These are phyloP conservation scores for Kluyveromyces sp. DNA, from an alignment of 1,139 yeast genomes.

Conservation along the genomic window DNA sequence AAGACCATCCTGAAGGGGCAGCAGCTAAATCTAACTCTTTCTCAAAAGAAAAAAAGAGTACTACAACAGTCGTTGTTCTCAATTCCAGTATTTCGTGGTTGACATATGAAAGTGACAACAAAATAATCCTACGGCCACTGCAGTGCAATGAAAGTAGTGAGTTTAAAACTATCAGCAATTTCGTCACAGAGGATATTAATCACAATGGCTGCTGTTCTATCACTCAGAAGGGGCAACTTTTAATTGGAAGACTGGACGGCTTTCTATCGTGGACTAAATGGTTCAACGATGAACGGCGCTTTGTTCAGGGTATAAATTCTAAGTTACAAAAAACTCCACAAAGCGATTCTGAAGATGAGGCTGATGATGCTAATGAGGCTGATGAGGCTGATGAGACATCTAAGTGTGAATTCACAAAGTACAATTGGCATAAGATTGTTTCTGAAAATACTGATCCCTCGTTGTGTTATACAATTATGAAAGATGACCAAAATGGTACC, in stretches of 20 bases:
- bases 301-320: not conserved
- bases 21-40: slow-evolving; percentile 4
- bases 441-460: slow-evolving; percentile 14
- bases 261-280: slow-evolving; percentile 19
- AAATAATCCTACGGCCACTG: slow-evolving; percentile 23
- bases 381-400: slow-evolving; percentile 12
- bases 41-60: not conserved
- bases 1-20: slow-evolving; percentile 21
- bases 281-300: slow-evolving; percentile 17
- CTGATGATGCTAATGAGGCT: slow-evolving; percentile 17
- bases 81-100: slow-evolving; percentile 25
- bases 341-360: slow-evolving; percentile 14
- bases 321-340: slow-evolving; percentile 8
- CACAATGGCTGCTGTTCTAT: slow-evolving; percentile 28
- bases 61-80: slow-evolving; percentile 12
- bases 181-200: slow-evolving; percentile 20
- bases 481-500: slow-evolving; percentile 7
- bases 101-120: slow-evolving; percentile 20
- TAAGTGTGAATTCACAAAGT: slow-evolving; percentile 4
- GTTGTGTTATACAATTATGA: slow-evolving; percentile 13
- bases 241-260: slow-evolving; percentile 24
- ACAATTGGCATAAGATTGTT: slow-evolving; percentile 6
- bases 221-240: slow-evolving; percentile 21
- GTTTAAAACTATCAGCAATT: slow-evolving; percentile 16
- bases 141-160: slow-evolving; percentile 8